Evolutionary conservation across 169 alveolate genomes (phyloP), one percentile per base, ranked within the genome.

Genomic region (Cryptosporidium canis): DNA sequence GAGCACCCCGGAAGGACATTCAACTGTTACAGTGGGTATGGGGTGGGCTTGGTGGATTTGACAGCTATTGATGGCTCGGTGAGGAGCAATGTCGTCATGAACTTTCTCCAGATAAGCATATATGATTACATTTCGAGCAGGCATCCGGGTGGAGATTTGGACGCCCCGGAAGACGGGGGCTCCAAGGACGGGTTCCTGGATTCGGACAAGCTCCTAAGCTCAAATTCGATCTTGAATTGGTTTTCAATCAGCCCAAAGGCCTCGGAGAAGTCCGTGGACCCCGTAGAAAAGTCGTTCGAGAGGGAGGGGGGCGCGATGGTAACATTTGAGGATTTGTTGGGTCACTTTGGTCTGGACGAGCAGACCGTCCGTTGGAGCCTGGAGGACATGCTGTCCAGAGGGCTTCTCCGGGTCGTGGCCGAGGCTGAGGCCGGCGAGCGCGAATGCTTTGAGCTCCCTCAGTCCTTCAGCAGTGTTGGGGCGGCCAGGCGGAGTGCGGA

Each of bases 1-100:
- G 87, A 77, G 9, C 87, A 77, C 24, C 87, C 87, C 3, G 87
- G 87, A 14, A 77, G 87, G 44, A 77, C 87, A 6, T 77, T 58
- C 66, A 77, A 41, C 27, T 77, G 87, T 61, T 77, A 58, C 27
- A 24, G 45, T 24, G 58, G 87, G 9, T 77, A 77, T 29, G 87
- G 87, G 14, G 31, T 35, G 35, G 72, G 47, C 18, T 16, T 43
- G 35, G 87, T 55, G 9, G 87, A 77, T 43, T 41, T 77, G 16
- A 55, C 70, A 0, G 87, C 87, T 18, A 41, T 58, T 18, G 87
- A 77, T 44, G 63, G 53, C n/a, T 29, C 87, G 2, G 47, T 77
- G 44, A 55, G 43, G 8, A 58, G 43, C 14, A 63, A 43, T 12
- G 21, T 77, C 21, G 27, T 8, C 9, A 24, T 77, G 47, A 77